These are phyloP conservation scores for sorghum (Sorghum bicolor) DNA, from an alignment of 176 grass and related monocot genomes.

Conservation along the genomic window Sorghum_bicolor_NCBIv3 NC_012876.2:51437001-51437500, in stretches of 20 bases:
- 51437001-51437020: too few relatives aligned
- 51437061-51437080: background rate
- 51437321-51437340: background rate
- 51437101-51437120: background rate
- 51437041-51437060: background rate
- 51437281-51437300: conserved; percentile 95
- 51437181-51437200: conserved; percentile 98
- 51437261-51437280: conserved; percentile 99
- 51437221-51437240: conserved; percentile 97
- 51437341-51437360: background rate
- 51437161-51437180: conserved; percentile 96
- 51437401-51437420: background rate
- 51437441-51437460: background rate
- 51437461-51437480: conserved; percentile 24
- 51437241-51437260: conserved; percentile 93
- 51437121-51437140: background rate
- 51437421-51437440: background rate
- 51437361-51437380: background rate
- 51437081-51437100: background rate
- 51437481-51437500: background rate
- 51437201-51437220: conserved; percentile 96
- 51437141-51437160: background rate
- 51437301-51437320: conserved; percentile 25
- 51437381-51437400: background rate
- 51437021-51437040: background rate